Base-by-base conservation (phyloP, 805 yeast genomes). In the Saccharomycopsis capsularis region DNA sequence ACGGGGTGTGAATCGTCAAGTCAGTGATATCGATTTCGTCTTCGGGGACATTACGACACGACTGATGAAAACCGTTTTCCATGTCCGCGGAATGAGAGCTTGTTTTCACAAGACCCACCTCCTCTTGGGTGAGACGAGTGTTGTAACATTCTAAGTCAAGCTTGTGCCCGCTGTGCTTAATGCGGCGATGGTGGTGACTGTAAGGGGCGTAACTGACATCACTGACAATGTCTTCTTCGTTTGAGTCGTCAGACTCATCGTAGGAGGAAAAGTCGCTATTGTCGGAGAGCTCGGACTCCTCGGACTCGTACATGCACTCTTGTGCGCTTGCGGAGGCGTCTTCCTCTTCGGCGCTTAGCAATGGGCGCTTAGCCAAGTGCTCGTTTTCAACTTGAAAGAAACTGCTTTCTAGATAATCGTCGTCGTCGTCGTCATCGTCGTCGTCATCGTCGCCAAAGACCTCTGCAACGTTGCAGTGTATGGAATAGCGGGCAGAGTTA, bases 181-280 rank as follows among this genome's bases (percentile, higher is more conserved):
- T 29, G 13, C 11, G 13, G 7, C 13, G 7, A n/a, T n/a, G n/a
- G n/a, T n/a, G n/a, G n/a, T n/a, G n/a, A n/a, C n/a, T n/a, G 13
- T 29, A 7, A 9, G 32, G 32, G 32, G 32, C 32, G 13, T 29
- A 29, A 7, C 11, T 29, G 13, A 29, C 7, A 13, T 29, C 13
- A 29, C 13, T 9, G 32, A 29, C 13, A 13, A 29, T 29, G 13
- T 29, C 13, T 29, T 29, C 32, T 29, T 29, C 32, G 13, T 7
- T 9, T 9, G 7, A 13, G 7, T 29, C 32, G 18, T 40, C 45
- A 2, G 18, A 35, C 3, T 40, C 52, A 15, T 44, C 46, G 16
- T 16, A 40, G 16, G 18, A 18, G 7, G 45, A 34, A 13, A 44
- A 56, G 23, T 45, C 51, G 11, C 49, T 27, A 4, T 65, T 67